Evolutionary conservation across 352 stramenopile species (phyloP).

Genomic region (Phytophthora meadii): DNA sequence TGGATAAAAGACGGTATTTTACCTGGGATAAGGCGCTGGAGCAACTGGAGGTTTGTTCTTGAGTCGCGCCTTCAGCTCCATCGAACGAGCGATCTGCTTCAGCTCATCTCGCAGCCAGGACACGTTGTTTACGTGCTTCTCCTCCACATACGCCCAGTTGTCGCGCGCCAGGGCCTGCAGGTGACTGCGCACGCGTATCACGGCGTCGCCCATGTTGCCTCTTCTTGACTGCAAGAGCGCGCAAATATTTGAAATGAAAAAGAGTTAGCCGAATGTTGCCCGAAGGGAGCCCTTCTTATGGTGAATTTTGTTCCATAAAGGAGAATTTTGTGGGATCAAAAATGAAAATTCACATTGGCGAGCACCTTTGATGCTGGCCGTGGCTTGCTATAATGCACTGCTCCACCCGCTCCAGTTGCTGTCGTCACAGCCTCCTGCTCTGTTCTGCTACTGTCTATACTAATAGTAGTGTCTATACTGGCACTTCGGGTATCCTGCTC

Average conservation of each 20-base stretch:
- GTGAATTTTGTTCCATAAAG: too few relatives aligned
- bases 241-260: conserved; percentile 25
- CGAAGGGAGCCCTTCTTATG: too few relatives aligned
- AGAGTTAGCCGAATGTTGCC: conserved; percentile 12
- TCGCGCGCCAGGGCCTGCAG: conserved; percentile 63
- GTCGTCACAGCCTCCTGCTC: conserved; percentile 12
- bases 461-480: conserved; percentile 46
- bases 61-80: conserved; percentile 55
- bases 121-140: conserved; percentile 49
- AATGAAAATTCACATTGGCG: conserved; percentile 42
- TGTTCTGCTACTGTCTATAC: conserved; percentile 43
- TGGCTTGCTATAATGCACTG: conserved; percentile 16
- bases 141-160: conserved; percentile 58
- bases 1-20: conserved; percentile 1
- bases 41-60: conserved; percentile 37
- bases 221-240: conserved; percentile 18
- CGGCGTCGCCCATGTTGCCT: conserved; percentile 64
- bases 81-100: conserved; percentile 51
- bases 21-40: conserved; percentile 27
- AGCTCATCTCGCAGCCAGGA: conserved; percentile 62
- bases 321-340: conserved; percentile 14
- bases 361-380: conserved; percentile 14
- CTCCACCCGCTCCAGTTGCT: conserved; percentile 23
- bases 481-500: conserved; percentile 22
- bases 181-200: conserved; percentile 64